phyloP scores from a whole-genome alignment of 768 basidiomycete species.

The Phaffia tasmanica region DNA sequence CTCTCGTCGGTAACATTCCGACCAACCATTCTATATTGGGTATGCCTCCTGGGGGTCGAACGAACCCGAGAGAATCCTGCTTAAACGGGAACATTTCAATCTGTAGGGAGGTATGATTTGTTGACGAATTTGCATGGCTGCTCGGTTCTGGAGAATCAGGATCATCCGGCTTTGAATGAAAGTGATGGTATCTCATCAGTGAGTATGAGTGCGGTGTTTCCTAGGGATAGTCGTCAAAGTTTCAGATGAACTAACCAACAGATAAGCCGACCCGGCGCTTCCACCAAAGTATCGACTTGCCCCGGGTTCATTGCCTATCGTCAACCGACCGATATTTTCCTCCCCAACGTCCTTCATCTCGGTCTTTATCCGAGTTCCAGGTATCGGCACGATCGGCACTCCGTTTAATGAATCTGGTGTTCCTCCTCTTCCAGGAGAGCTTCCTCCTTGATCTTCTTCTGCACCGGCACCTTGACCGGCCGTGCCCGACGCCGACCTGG shows the following conservation, averaged over 20 bases:
- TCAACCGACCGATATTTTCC: slow-evolving; percentile 11
- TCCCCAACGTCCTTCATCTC: slow-evolving; percentile 3
- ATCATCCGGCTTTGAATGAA: neutral
- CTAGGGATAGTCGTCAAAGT: neutral
- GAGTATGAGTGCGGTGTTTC: neutral
- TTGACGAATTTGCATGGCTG: no score
- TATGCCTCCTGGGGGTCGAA: no score
- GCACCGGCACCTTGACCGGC: no score
- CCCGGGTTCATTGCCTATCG: neutral
- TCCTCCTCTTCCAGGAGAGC: no score
- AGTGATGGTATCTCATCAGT: neutral
- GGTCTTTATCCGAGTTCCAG: neutral
- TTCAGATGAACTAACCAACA: neutral
- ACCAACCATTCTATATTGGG: neutral
- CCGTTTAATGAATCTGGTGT: no score
- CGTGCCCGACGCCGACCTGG: neutral
- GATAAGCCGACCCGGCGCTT: slow-evolving; percentile 2
- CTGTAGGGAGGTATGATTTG: no score
- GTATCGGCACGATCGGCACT: no score
- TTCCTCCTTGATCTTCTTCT: no score
- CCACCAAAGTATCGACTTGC: slow-evolving; percentile 5
- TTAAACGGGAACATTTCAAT: no score
- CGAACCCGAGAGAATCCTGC: no score
- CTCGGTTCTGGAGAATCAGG: neutral
- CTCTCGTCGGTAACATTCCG: neutral